A percentile compares a stretch with the other conserved stretches of the same genome.
These are phyloP conservation scores for Neoboletus brunneissimus DNA, from an alignment of 768 basidiomycete species.

Conservation along the genomic window DNA sequence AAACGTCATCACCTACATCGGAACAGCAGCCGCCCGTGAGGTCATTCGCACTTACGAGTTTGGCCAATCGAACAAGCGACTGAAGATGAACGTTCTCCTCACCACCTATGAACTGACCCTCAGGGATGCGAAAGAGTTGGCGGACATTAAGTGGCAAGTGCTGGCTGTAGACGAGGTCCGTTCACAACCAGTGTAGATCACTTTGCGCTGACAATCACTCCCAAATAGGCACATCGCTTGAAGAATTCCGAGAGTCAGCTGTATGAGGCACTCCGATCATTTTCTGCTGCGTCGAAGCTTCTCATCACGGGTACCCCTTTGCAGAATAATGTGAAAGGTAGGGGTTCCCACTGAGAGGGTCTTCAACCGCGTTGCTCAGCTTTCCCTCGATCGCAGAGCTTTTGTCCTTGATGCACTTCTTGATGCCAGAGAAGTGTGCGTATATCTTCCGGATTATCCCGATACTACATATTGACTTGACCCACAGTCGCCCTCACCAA, in stretches of 20 bases:
- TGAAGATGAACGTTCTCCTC: conserved; percentile 95
- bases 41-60: conserved; percentile 94
- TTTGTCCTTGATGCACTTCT: conserved; percentile 96
- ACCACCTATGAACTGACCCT: conserved; percentile 97
- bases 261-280: conserved; percentile 89
- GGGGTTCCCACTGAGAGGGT: conserved; percentile 15
- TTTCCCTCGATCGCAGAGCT: conserved; percentile 55
- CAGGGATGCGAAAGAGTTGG: conserved; percentile 84
- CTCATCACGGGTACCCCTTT: conserved; percentile 98
- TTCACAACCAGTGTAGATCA: not conserved
- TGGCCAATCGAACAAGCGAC: conserved; percentile 78
- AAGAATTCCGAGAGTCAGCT: conserved; percentile 98
- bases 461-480: conserved; percentile 8
- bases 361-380: conserved; percentile 7
- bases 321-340: conserved; percentile 99
- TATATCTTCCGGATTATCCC: not conserved
- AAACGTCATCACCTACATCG: conserved; percentile 96
- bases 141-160: conserved; percentile 95
- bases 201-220: conserved; percentile 16
- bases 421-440: conserved; percentile 97
- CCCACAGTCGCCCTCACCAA: conserved; percentile 80
- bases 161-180: conserved; percentile 92
- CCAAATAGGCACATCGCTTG: conserved; percentile 81
- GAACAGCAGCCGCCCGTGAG: conserved; percentile 81
- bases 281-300: conserved; percentile 87